Evolutionary conservation across 2,329 filamentous ascomycete species (phyloP), one percentile per base, ranked within the genome.

Genomic region (Curvularia lunata): DNA sequence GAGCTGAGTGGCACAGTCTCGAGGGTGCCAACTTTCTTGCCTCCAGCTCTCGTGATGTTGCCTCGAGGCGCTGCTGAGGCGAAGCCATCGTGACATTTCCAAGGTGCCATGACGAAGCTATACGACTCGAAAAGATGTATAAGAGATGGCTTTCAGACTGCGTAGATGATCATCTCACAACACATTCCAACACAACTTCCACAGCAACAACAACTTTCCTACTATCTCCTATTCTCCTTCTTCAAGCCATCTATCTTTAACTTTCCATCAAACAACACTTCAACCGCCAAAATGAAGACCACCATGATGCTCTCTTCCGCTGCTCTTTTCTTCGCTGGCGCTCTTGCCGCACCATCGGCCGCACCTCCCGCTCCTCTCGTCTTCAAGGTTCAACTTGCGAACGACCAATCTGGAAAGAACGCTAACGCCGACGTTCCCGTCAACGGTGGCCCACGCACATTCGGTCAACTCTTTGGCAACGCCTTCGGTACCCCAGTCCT

Each of bases 371-470:
- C 37, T 13, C 18, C 45, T 19, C 23, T 40, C 3, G 3, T 10
- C 30, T 58, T 49, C 55, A 58, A 38, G 10, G 38, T 58, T 18
- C 55, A 54, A 18, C 55, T 58, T 51, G 16, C 55, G 13, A 54
- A 58, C 32, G 55, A 54, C 30, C 10, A 13, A 1, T 40, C 5
- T 43, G 50, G 50, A 30, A 45, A 40, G 18, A 54, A 54, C 46
- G 45, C 50, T 21, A 54, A 58, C 27, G 50, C 21, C 23, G 50
- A 58, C 28, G 41, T 58, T 45, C 8, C 28, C n/a, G 51, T 54
- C 27, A 54, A 50, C 46, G 38, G 30, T 12, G 27, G 19, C 9
- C 38, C 46, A 18, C 12, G 45, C 21, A 58, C 49, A 6, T 37
- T 58, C 13, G 56, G 46, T 16, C 46, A 46, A 12, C 56, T 58